A percentile compares a stretch with the other conserved stretches of the same genome.
Conservation (phyloP, 306 rosid species). For the Oemleria cerasiformis region DNA sequence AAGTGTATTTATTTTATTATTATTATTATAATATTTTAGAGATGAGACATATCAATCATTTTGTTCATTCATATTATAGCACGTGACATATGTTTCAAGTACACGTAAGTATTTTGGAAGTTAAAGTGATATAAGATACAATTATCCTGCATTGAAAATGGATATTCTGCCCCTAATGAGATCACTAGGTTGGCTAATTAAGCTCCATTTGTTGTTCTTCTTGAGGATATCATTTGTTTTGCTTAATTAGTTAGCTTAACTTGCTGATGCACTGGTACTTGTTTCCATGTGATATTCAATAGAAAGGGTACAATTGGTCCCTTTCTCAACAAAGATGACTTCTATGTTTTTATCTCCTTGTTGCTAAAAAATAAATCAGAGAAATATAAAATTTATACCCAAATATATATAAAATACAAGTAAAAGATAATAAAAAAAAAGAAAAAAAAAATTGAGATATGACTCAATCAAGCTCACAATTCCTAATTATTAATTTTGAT, state of each 20-base stretch:
- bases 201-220: background rate
- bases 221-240: background rate
- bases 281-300: constrained; percentile 6
- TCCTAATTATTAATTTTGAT: background rate
- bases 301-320: constrained; percentile 8
- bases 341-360: constrained; percentile 16
- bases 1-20: no score
- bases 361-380: background rate
- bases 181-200: background rate
- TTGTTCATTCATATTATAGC: no score
- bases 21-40: no score
- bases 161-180: background rate
- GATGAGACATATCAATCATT: no score
- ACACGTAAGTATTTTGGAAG: no score
- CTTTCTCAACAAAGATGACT: constrained; percentile 16
- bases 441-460: background rate
- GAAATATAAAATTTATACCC: background rate
- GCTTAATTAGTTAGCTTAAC: background rate
- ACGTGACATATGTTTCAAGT: no score
- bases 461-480: constrained; percentile 27
- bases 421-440: background rate
- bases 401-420: background rate
- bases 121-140: background rate
- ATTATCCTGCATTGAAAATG: background rate
- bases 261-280: background rate